These are phyloP conservation scores for Nigrospora oryzae DNA, from an alignment of 2,329 filamentous ascomycete species.

Conservation along the genomic window DNA sequence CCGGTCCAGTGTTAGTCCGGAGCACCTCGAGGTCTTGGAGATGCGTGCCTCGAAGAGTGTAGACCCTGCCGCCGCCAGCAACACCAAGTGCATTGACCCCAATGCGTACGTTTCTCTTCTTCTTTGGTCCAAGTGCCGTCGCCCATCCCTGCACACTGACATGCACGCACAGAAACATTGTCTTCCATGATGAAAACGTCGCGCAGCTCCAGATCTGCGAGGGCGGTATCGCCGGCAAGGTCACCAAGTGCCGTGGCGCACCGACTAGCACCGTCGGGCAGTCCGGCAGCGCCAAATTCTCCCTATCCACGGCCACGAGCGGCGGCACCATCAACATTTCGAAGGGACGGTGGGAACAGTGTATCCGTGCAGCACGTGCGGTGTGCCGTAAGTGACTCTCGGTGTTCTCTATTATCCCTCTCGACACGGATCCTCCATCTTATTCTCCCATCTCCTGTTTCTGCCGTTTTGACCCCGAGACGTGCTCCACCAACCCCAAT, in stretches of 20 bases:
- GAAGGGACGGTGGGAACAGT: slow-evolving; percentile 44
- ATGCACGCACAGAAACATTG: slow-evolving; percentile 24
- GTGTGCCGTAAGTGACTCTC: slow-evolving; percentile 25
- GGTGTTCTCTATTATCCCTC: too few species aligned
- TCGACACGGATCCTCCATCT: too few species aligned
- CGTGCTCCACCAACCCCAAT: too few species aligned
- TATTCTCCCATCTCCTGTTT: too few species aligned
- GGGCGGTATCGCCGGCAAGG: slow-evolving; percentile 38
- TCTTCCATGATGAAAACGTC: slow-evolving; percentile 39
- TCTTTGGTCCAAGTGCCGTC: background rate
- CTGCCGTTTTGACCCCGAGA: too few species aligned
- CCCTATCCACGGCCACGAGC: slow-evolving; percentile 27
- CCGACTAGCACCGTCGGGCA: slow-evolving; percentile 34
- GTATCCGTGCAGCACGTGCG: slow-evolving; percentile 42
- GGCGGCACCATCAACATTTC: slow-evolving; percentile 43
- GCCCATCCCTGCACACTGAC: background rate
- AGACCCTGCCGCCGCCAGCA: slow-evolving; percentile 30
- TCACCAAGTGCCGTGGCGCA: slow-evolving; percentile 34
- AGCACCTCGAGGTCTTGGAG: slow-evolving; percentile 35
- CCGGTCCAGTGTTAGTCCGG: slow-evolving; percentile 27
- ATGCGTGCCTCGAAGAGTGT: slow-evolving; percentile 28
- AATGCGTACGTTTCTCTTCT: slow-evolving; percentile 24
- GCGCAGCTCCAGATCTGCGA: slow-evolving; percentile 38
- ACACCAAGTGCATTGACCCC: slow-evolving; percentile 30
- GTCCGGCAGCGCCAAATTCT: slow-evolving; percentile 39